phyloP scores from a whole-genome alignment of 164 flowering plant species.

The Santalum album region DNA sequence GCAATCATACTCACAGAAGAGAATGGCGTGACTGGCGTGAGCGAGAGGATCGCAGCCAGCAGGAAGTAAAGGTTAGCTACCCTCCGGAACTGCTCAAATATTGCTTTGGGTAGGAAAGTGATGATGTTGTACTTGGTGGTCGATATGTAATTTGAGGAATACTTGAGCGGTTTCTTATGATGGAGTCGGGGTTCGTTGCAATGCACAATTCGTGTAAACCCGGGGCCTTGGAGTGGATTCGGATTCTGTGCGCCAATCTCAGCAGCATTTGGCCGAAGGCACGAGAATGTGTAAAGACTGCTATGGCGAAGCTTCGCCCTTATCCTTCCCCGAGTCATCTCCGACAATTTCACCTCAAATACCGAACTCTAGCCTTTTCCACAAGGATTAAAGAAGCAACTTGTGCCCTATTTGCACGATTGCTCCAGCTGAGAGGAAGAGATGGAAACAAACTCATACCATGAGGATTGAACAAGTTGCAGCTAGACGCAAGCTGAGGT shows the following conservation, averaged over 20 bases:
- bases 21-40: slow-evolving; percentile 71
- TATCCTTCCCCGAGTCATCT: slow-evolving; percentile 12
- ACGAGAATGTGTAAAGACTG: slow-evolving; percentile 39
- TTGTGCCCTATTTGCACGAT: too few species aligned
- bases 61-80: slow-evolving; percentile 74
- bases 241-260: slow-evolving; percentile 4
- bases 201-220: slow-evolving; percentile 27
- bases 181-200: slow-evolving; percentile 26
- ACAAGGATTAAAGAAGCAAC: too few species aligned
- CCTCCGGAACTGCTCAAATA: slow-evolving; percentile 41
- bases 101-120: slow-evolving; percentile 36
- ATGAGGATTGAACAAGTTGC: too few species aligned
- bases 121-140: slow-evolving; percentile 37
- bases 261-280: slow-evolving; percentile 21
- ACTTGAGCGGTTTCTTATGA: slow-evolving; percentile 23
- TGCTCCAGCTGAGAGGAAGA: too few species aligned
- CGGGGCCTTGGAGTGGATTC: slow-evolving; percentile 19
- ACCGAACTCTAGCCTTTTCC: too few species aligned
- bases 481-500: too few species aligned
- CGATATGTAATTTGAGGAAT: slow-evolving; percentile 26
- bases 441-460: too few species aligned
- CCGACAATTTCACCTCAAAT: too few species aligned
- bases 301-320: slow-evolving; percentile 37
- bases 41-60: slow-evolving; percentile 62
- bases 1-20: slow-evolving; percentile 83